Evolutionary conservation across 2,329 filamentous ascomycete species (phyloP).

Genomic region (Gnomoniopsis smithogilvyi): DNA sequence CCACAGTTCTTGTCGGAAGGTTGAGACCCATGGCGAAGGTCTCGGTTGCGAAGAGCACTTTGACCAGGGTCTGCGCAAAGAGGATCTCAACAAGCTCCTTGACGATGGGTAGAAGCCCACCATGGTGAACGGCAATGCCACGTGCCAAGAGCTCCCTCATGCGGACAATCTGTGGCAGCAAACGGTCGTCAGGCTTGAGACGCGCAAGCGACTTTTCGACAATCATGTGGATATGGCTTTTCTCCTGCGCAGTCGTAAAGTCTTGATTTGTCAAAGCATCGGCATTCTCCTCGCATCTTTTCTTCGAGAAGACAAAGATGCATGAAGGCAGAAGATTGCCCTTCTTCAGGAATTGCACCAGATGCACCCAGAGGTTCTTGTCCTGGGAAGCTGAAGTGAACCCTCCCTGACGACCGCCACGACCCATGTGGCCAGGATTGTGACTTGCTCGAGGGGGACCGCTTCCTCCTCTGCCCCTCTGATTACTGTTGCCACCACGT

Average conservation of each 20-base stretch:
- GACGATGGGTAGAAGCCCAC: constrained; percentile 89
- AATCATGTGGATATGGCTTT: constrained; percentile 96
- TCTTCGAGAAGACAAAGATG: constrained; percentile 99
- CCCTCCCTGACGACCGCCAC: constrained; percentile 79
- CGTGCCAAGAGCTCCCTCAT: constrained; percentile 80
- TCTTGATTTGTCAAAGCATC: constrained; percentile 93
- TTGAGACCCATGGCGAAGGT: constrained; percentile 99
- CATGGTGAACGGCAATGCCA: constrained; percentile 94
- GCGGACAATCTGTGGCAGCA: constrained; percentile 87
- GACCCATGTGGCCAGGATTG: constrained; percentile 79
- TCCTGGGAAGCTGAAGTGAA: constrained; percentile 90
- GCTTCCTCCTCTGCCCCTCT: constrained; percentile 46
- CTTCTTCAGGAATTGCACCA: constrained; percentile 88
- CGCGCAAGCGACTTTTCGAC: constrained; percentile 93
- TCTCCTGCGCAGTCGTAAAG: constrained; percentile 88
- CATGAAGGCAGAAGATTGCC: constrained; percentile 84
- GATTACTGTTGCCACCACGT: constrained; percentile 47
- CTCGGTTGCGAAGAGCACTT: constrained; percentile 95
- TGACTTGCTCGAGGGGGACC: constrained; percentile 59
- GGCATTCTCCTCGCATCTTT: constrained; percentile 94
- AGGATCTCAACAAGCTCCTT: constrained; percentile 97
- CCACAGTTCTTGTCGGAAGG: constrained; percentile 89
- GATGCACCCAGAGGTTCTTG: constrained; percentile 93
- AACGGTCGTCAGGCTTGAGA: constrained; percentile 83
- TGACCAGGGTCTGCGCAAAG: constrained; percentile 92